These are phyloP conservation scores for Phyllachora maydis DNA, from an alignment of 2,329 filamentous ascomycete species.

Conservation along the genomic window DNA sequence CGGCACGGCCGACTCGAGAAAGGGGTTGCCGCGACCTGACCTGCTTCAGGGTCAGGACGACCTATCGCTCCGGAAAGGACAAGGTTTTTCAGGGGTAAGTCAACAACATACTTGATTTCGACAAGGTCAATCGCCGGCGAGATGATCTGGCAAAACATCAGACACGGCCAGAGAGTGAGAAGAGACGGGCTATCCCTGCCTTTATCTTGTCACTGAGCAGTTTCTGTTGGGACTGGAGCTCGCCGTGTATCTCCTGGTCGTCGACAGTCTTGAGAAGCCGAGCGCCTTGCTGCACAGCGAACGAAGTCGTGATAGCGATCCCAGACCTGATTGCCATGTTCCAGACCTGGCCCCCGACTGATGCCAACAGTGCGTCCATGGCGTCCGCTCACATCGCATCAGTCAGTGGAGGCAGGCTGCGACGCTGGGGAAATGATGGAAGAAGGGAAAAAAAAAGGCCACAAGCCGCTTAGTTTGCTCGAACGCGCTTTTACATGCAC, in stretches of 20 bases:
- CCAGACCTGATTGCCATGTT: slow-evolving; percentile 84
- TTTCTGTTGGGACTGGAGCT: slow-evolving; percentile 51
- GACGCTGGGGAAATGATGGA: too few relatives aligned
- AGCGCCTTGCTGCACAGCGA: slow-evolving; percentile 66
- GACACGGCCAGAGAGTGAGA: slow-evolving; percentile 2
- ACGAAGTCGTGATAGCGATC: slow-evolving; percentile 65
- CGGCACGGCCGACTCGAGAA: slow-evolving; percentile 64
- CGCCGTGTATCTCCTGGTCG: slow-evolving; percentile 41
- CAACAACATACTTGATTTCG: slow-evolving; percentile 50
- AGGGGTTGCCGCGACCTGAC: slow-evolving; percentile 30
- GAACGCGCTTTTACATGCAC: too few relatives aligned
- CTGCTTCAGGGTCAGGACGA: slow-evolving; percentile 7
- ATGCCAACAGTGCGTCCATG: slow-evolving; percentile 49
- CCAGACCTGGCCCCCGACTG: slow-evolving; percentile 49
- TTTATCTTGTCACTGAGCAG: slow-evolving; percentile 72
- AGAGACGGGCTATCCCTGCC: slow-evolving; percentile 10
- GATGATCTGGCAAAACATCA: slow-evolving; percentile 64
- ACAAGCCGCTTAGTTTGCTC: too few relatives aligned
- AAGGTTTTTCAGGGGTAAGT: not conserved
- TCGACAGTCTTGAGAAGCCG: slow-evolving; percentile 61
- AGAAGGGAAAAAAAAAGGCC: too few relatives aligned
- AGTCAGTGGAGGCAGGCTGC: too few relatives aligned
- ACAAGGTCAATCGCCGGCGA: slow-evolving; percentile 85
- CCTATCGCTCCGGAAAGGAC: not conserved
- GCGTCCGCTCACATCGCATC: too few relatives aligned